Base-by-base conservation (phyloP, 495 filamentous ascomycete species). In the Neurospora sp. region DNA sequence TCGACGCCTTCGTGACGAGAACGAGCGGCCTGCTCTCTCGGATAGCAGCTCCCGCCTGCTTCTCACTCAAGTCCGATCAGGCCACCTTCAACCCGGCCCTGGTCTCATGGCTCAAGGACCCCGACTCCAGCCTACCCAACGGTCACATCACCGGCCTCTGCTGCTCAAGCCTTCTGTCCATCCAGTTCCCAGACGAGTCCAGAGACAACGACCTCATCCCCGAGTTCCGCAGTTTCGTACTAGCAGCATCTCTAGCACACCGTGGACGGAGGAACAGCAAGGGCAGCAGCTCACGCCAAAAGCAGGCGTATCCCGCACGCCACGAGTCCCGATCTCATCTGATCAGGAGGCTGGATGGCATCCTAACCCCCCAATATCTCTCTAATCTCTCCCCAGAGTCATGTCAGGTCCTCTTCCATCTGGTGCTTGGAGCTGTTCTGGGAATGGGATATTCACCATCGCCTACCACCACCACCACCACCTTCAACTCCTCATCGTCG, bases 121-220 rank as follows among this genome's bases (percentile, higher is more conserved):
- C 76, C 4, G 48, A 53, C 11, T 75, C 74, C 41, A 70, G 71
- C 38, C 71, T 81, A 10, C 78, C 76, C 27, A 75, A 75, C 70
- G 76, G 78, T 40, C 78, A 76, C 71, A 76, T 79, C 35, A 77
- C 79, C 14, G 80, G 74, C 4, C 39, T 80, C 14, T 79, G 77
- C 39, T 81, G 80, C 61, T 80, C 76, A 1, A 79, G 72, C 42
- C 68, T 81, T 22, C 41, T 78, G 20, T 78, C 77, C 0, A 68
- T 80, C 6, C 72, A 77, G 69, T 79, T 79, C 46, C 74, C 69
- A 11, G 77, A 78, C 1, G 76, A 78, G 22, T 22, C 53, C 9
- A 39, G 44, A 10, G 37, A 38, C 68, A 72, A 75, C 44, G 76
- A 75, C n/a, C 41, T 80, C 10, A 39, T 74, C 41, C 31, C 70